Conservation (phyloP, 208 protist species). For the Leishmania lainsoni region DNA sequence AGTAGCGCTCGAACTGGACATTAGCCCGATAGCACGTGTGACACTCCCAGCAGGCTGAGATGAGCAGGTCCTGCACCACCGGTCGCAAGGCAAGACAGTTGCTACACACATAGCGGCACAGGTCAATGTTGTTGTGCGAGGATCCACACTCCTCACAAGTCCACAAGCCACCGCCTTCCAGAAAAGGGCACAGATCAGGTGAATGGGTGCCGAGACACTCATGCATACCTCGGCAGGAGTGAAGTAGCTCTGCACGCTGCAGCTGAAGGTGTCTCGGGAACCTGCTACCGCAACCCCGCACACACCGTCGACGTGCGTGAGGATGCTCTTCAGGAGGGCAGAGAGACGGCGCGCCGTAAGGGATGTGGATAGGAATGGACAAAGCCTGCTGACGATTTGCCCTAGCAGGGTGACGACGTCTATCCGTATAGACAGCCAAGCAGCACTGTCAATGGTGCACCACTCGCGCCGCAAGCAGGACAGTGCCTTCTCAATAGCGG, state of each 20-base stretch:
- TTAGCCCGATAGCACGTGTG: slow-evolving; percentile 58
- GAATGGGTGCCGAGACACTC: slow-evolving; percentile 76
- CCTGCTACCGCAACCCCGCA: slow-evolving; percentile 35
- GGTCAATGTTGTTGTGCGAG: slow-evolving; percentile 59
- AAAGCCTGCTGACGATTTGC: slow-evolving; percentile 19
- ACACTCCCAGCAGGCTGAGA: slow-evolving; percentile 75
- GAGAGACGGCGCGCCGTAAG: slow-evolving; percentile 43
- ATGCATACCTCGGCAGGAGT: slow-evolving; percentile 38
- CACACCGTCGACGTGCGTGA: slow-evolving; percentile 41
- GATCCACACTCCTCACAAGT: slow-evolving; percentile 60
- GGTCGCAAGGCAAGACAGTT: slow-evolving; percentile 70
- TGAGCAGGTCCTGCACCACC: slow-evolving; percentile 49
- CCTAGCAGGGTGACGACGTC: slow-evolving; percentile 15
- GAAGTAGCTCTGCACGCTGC: slow-evolving; percentile 26
- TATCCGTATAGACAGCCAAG: slow-evolving; percentile 28
- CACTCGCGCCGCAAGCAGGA: slow-evolving; percentile 19
- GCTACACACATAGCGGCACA: slow-evolving; percentile 81
- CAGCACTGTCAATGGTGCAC: background rate
- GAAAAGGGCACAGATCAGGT: slow-evolving; percentile 50
- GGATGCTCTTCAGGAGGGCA: slow-evolving; percentile 53
- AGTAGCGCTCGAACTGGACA: slow-evolving; percentile 80
- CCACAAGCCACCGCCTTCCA: slow-evolving; percentile 39
- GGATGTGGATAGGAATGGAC: slow-evolving; percentile 14
- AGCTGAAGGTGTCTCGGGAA: slow-evolving; percentile 21
- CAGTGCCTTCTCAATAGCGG: slow-evolving; percentile 24